A percentile compares a stretch with the other conserved stretches of the same genome.
These are phyloP conservation scores for Bjerkandera adusta DNA, from an alignment of 1,284 basidiomycete genomes.

Conservation along the genomic window DNA sequence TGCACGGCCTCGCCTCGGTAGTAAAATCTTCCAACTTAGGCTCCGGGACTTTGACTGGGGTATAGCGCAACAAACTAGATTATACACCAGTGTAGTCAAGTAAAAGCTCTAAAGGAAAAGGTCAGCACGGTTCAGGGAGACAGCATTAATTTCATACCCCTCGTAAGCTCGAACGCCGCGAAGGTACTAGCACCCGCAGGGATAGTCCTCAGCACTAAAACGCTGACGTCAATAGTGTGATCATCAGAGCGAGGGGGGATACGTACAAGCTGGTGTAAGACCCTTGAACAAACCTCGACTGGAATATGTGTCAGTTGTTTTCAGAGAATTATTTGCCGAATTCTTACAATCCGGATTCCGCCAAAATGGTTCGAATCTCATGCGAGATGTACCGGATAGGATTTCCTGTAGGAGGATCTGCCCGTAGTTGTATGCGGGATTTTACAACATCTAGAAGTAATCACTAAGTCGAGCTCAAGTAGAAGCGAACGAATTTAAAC, in stretches of 20 bases:
- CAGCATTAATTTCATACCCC: constrained; percentile 44
- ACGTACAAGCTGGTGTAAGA: constrained; percentile 67
- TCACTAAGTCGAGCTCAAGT: neutral
- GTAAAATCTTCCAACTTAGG: too few species aligned
- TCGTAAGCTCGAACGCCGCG: constrained; percentile 85
- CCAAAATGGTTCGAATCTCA: constrained; percentile 68
- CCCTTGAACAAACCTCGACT: constrained; percentile 75
- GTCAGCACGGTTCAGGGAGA: too few species aligned
- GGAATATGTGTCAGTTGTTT: neutral
- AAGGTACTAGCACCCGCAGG: constrained; percentile 92
- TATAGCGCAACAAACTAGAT: too few species aligned
- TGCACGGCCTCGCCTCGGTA: too few species aligned
- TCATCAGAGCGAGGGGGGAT: too few species aligned
- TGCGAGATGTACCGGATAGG: constrained; percentile 80
- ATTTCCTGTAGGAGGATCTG: constrained; percentile 72
- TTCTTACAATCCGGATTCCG: constrained; percentile 76
- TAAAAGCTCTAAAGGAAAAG: constrained; percentile 14
- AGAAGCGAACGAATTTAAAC: constrained; percentile 15
- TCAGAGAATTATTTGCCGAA: constrained; percentile 4
- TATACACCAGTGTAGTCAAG: constrained; percentile 18
- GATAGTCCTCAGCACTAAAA: constrained; percentile 66
- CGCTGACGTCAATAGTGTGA: neutral
- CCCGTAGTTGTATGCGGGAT: constrained; percentile 82
- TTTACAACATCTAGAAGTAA: constrained; percentile 80
- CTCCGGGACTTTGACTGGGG: too few species aligned